Percentiles rank a stretch among this genome's conserved stretches.
phyloP scores from a whole-genome alignment of 495 filamentous ascomycete genomes.

The Aspergillus mulundensis region DNA sequence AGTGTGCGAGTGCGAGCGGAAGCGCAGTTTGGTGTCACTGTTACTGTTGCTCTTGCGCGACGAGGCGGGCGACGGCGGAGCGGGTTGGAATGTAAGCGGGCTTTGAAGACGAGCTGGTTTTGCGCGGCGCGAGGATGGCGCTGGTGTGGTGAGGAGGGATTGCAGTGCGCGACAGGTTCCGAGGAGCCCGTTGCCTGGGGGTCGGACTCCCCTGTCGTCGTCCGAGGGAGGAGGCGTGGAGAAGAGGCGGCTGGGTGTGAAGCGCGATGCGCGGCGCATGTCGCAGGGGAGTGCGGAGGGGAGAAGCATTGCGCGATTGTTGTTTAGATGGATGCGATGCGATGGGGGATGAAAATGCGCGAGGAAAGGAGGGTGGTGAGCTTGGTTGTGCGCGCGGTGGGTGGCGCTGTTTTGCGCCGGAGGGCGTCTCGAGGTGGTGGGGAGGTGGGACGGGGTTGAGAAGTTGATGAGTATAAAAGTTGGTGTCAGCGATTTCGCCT shows the following conservation, averaged over 20 bases:
- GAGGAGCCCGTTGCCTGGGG: conserved; percentile 56
- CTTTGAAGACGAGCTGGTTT: conserved; percentile 47
- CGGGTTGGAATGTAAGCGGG: conserved; percentile 46
- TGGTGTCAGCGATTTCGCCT: conserved; percentile 28
- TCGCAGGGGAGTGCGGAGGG: conserved; percentile 71
- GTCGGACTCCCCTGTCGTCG: conserved; percentile 30
- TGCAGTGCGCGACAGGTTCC: conserved; percentile 69
- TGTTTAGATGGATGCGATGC: neutral
- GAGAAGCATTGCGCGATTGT: conserved; percentile 51
- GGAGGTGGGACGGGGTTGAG: conserved; percentile 16
- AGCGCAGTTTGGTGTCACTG: conserved; percentile 10
- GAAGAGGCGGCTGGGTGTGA: conserved; percentile 58
- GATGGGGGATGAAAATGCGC: conserved; percentile 5
- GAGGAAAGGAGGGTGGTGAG: conserved; percentile 7
- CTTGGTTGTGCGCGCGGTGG: conserved; percentile 21
- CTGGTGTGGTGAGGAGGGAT: conserved; percentile 53
- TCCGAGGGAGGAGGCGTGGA: conserved; percentile 59
- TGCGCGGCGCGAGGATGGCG: conserved; percentile 33
- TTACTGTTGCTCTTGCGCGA: conserved; percentile 23
- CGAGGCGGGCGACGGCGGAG: conserved; percentile 50
- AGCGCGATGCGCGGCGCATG: conserved; percentile 46
- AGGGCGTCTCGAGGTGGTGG: conserved; percentile 25
- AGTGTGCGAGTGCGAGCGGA: neutral
- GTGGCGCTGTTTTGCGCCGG: conserved; percentile 36
- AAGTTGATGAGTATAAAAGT: conserved; percentile 17